phyloP scores from a whole-genome alignment of 2,329 filamentous ascomycete species.

The Scleromitrula shiraiana region DNA sequence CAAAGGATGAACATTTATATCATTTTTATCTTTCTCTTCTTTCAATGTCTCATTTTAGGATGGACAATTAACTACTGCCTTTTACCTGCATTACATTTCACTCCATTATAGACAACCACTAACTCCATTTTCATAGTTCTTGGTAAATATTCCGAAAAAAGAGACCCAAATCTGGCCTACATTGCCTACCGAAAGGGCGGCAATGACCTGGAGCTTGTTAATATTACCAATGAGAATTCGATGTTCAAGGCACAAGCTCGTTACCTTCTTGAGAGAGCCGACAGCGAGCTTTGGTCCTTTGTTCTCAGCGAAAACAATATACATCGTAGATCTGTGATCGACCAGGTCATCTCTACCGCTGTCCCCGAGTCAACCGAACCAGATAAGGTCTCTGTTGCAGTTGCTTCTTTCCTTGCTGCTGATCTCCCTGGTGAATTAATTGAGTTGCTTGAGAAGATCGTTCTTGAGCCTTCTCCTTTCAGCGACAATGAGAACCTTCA shows the following conservation, averaged over 20 bases:
- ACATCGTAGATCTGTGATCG: conserved; percentile 84
- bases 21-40: no score
- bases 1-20: no score
- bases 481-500: conserved; percentile 96
- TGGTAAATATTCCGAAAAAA: conserved; percentile 98
- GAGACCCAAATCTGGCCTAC: conserved; percentile 89
- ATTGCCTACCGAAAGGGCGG: conserved; percentile 95
- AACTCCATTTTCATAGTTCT: no score
- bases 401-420: conserved; percentile 83
- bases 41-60: no score
- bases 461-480: conserved; percentile 97
- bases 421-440: conserved; percentile 93
- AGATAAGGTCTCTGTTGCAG: conserved; percentile 88
- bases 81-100: no score
- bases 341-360: conserved; percentile 92
- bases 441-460: conserved; percentile 97
- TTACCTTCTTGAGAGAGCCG: conserved; percentile 85
- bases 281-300: conserved; percentile 87
- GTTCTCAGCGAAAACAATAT: conserved; percentile 94
- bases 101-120: no score
- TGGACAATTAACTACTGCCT: no score
- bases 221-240: conserved; percentile 97
- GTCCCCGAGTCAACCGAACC: conserved; percentile 90
- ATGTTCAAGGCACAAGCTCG: conserved; percentile 99
- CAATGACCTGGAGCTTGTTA: conserved; percentile 94